These are phyloP conservation scores for Daldinia loculata DNA, from an alignment of 495 filamentous ascomycete species.

Conservation along the genomic window DNA sequence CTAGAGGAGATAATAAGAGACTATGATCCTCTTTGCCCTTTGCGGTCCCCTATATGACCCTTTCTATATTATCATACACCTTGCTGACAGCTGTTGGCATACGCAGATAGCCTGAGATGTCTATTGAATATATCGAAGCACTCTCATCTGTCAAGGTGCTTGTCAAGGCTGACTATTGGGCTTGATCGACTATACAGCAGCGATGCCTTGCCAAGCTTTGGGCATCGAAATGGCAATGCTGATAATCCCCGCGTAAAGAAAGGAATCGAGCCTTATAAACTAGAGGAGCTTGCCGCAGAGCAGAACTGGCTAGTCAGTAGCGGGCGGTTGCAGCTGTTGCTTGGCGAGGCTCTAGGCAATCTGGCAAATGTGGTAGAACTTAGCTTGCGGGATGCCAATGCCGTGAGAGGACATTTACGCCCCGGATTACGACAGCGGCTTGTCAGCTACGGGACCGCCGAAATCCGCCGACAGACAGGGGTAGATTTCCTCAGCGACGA, in stretches of 20 bases:
- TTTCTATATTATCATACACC: not conserved
- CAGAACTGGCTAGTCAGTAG: constrained; percentile 41
- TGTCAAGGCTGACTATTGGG: constrained; percentile 39
- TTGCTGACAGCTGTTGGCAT: not conserved
- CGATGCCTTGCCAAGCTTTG: constrained; percentile 18
- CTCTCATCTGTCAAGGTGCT: constrained; percentile 44
- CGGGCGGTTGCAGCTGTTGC: constrained; percentile 35
- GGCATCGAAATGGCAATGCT: not conserved
- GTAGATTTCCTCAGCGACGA: constrained; percentile 27
- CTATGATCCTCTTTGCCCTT: not conserved
- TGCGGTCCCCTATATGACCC: not conserved
- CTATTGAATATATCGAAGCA: constrained; percentile 42
- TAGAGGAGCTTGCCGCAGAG: constrained; percentile 36
- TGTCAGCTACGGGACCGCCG: constrained; percentile 35
- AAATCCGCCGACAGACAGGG: constrained; percentile 26
- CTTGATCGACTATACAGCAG: constrained; percentile 41
- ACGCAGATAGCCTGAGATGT: constrained; percentile 33
- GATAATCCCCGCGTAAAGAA: constrained; percentile 19
- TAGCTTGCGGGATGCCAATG: constrained; percentile 48
- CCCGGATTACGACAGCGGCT: constrained; percentile 13
- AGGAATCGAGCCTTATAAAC: constrained; percentile 24
- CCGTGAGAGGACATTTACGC: constrained; percentile 9
- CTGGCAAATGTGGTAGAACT: constrained; percentile 49
- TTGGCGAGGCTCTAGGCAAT: constrained; percentile 50
- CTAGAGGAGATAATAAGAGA: not conserved